Evolutionary conservation across 306 rosid species (phyloP), one percentile per base, ranked within the genome.

Genomic region (Castanopsis chinensis): DNA sequence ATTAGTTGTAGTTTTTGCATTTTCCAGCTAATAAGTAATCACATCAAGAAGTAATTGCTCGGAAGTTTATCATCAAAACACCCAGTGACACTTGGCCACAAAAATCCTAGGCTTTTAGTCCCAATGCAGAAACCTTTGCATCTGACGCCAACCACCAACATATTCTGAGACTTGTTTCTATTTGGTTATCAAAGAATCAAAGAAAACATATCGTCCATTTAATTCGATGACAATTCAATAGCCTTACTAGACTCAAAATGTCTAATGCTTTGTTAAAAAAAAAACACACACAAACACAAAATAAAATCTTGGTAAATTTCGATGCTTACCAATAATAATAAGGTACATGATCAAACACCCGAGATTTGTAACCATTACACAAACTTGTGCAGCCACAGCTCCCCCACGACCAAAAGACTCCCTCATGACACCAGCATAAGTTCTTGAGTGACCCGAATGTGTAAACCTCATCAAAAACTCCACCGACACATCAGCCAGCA

Each of bases 351-450:
- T 90, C 74, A 93, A 86, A 63, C 88, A 86, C 5, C 99, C 98
- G 56, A 88, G 76, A 79, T 90, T 92, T 3, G 96, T 95, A 60
- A 95, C 76, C 72, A 95, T 82, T 59, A 95, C 89, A 79, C 89
- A 86, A 32, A 90, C 64, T 84, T 95, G 98, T 1, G 91, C 71
- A 14, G 86, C 87, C 21, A 83, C 64, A 1, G 96, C 90, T 52
- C 98, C 98, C 4, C 37, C 33, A 3, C 77, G 82, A 1, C 97
- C 97, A 14, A 95, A 95, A 32, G 97, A 88, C 73, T 95, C 99
- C 57, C 77, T 88, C 99, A 95, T 95, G 35, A 95, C 87, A 12
- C 98, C 99, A 55, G 94, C 89, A 65, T 95, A 95, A 15, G 99
- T 92, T 19, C 75, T 84, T 49, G 94, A 72, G 60, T 86, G 84